Percentiles rank a stretch among this genome's conserved stretches.
These are phyloP conservation scores for Aureobasidium sp. DNA, from an alignment of 2,329 filamentous ascomycete species.

Conservation along the genomic window DNA sequence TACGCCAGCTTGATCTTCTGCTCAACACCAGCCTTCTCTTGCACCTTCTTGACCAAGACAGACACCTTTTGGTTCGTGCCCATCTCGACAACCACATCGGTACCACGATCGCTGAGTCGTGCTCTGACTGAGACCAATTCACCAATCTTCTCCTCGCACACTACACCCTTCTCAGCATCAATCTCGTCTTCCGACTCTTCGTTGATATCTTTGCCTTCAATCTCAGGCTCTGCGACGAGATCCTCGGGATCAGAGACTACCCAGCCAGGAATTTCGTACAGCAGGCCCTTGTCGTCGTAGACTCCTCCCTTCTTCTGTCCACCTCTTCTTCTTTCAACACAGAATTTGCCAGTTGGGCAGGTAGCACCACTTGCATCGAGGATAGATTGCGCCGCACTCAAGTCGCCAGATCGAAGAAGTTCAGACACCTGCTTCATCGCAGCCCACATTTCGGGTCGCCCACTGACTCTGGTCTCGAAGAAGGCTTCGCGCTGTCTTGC, in stretches of 20 bases:
- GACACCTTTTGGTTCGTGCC: constrained; percentile 51
- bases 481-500: constrained; percentile 70
- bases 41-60: constrained; percentile 55
- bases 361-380: constrained; percentile 63
- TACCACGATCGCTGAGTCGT: constrained; percentile 33
- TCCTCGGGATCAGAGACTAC: constrained; percentile 39
- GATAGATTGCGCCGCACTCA: constrained; percentile 63
- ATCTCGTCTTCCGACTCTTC: constrained; percentile 21
- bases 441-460: constrained; percentile 71
- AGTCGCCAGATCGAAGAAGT: constrained; percentile 51
- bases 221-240: constrained; percentile 27
- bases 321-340: constrained; percentile 18
- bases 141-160: constrained; percentile 28
- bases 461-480: constrained; percentile 83
- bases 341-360: constrained; percentile 35
- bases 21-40: constrained; percentile 56
- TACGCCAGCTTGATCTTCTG: constrained; percentile 67
- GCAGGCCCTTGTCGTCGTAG: constrained; percentile 37
- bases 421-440: constrained; percentile 63
- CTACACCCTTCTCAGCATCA: constrained; percentile 27
- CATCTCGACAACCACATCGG: constrained; percentile 32
- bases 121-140: constrained; percentile 28
- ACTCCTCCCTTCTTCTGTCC: constrained; percentile 30
- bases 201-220: constrained; percentile 23
- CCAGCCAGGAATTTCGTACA: constrained; percentile 41